phyloP scores from a whole-genome alignment of 768 basidiomycete genomes.

The Boletellus ananas region DNA sequence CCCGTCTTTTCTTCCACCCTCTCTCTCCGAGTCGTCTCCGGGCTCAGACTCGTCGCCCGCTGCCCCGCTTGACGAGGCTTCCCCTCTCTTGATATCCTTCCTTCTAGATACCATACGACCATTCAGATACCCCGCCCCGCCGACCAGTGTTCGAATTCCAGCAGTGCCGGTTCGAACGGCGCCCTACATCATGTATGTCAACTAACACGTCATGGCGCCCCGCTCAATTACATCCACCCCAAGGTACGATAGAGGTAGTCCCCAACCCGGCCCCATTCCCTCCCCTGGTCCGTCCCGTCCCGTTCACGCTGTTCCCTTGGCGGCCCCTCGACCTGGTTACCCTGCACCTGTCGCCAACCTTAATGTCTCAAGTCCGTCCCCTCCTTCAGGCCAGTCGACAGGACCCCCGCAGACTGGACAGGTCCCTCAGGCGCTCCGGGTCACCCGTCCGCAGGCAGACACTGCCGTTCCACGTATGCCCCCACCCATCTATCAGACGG shows the following conservation, averaged over 20 bases:
- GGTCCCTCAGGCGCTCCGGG: slow-evolving; percentile 26
- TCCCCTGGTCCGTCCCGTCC: slow-evolving; percentile 37
- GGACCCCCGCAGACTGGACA: slow-evolving; percentile 28
- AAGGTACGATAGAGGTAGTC: slow-evolving; percentile 60
- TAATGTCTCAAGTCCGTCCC: slow-evolving; percentile 48
- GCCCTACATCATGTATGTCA: slow-evolving; percentile 66
- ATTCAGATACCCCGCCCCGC: slow-evolving; percentile 32
- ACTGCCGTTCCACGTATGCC: slow-evolving; percentile 24
- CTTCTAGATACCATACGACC: slow-evolving; percentile 2
- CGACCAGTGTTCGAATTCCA: slow-evolving; percentile 37
- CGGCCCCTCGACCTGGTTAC: slow-evolving; percentile 71
- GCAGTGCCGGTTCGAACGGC: slow-evolving; percentile 49
- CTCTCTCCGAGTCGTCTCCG: slow-evolving; percentile 3
- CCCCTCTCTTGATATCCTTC: slow-evolving; percentile 27
- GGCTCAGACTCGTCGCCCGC: slow-evolving; percentile 15
- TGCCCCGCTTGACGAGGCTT: slow-evolving; percentile 28
- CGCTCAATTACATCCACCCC: slow-evolving; percentile 5
- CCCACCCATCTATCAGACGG: slow-evolving; percentile 31
- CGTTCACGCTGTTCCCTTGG: slow-evolving; percentile 43
- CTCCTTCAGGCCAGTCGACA: slow-evolving; percentile 25
- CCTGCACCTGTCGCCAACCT: slow-evolving; percentile 66
- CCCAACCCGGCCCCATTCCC: slow-evolving; percentile 50
- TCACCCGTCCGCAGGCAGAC: slow-evolving; percentile 18
- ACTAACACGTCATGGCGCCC: slow-evolving; percentile 3
- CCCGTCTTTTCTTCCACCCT: slow-evolving; percentile 1